A percentile compares a stretch with the other conserved stretches of the same genome.
Conservation (phyloP, 2,329 filamentous ascomycete genomes). For the Aspergillus cejpii region DNA sequence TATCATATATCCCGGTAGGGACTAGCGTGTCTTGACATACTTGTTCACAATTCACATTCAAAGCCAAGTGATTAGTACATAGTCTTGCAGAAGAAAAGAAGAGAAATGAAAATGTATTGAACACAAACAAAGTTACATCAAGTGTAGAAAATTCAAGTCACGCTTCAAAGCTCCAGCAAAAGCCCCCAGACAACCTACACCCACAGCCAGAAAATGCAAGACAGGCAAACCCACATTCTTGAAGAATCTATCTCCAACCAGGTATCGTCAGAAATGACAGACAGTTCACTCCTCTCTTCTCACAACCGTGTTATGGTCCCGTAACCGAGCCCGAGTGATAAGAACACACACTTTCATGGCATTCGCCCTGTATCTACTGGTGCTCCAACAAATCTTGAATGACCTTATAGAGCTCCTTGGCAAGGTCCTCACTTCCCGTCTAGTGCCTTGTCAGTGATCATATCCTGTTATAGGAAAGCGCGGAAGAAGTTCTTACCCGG, state of each 20-base stretch:
- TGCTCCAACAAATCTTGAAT: conserved; percentile 34
- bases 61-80: too few species aligned
- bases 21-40: background rate
- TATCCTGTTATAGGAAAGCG: background rate
- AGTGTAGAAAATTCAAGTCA: background rate
- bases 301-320: background rate
- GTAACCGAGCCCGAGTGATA: background rate
- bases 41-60: too few species aligned
- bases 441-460: conserved; percentile 13
- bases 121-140: background rate
- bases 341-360: too few species aligned
- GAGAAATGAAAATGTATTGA: background rate
- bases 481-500: conserved; percentile 43
- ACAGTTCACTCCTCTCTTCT: background rate
- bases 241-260: background rate
- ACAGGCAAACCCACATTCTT: background rate
- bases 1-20: background rate
- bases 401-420: conserved; percentile 44
- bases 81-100: background rate
- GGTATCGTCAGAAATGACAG: background rate
- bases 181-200: background rate
- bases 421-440: conserved; percentile 41
- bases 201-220: background rate
- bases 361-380: conserved; percentile 5
- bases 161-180: background rate